A percentile compares a stretch with the other conserved stretches of the same genome.
phyloP scores from a whole-genome alignment of 805 yeast species.

The Grigorovia yakushimaensis region DNA sequence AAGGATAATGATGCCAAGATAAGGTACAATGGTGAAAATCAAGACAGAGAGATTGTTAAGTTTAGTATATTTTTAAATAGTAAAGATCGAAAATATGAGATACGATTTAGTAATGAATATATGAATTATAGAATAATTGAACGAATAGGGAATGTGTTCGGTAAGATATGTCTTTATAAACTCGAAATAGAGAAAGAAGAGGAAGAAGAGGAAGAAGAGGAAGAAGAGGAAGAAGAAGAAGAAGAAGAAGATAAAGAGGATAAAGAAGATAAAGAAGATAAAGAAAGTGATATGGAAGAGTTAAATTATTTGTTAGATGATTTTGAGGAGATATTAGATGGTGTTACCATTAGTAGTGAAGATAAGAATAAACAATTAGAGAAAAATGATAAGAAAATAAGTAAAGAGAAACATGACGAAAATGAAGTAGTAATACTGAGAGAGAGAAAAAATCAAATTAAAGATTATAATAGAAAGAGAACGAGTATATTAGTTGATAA shows the following conservation, averaged over 20 bases:
- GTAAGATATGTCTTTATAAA: neutral
- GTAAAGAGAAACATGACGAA: too few species aligned
- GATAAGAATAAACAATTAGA: neutral
- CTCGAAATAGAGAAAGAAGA: neutral
- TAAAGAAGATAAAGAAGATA: neutral
- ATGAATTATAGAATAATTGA: neutral
- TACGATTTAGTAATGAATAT: neutral
- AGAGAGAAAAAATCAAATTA: too few species aligned
- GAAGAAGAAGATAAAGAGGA: conserved; percentile 5
- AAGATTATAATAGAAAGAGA: neutral
- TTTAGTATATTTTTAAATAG: neutral
- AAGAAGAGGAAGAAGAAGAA: neutral
- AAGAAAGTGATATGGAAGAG: conserved; percentile 6
- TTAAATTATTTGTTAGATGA: conserved; percentile 18
- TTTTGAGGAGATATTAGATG: neutral
- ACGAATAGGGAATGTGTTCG: neutral
- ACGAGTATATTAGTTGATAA: neutral
- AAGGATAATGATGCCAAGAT: too few species aligned
- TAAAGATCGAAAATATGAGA: neutral
- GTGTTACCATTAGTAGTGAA: neutral
- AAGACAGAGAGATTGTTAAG: neutral
- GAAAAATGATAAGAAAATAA: too few species aligned
- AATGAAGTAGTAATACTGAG: too few species aligned
- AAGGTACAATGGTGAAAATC: too few species aligned
- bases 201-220: neutral